Conservation (phyloP, 2,329 filamentous ascomycete genomes). For the Xylariaceae sp. region DNA sequence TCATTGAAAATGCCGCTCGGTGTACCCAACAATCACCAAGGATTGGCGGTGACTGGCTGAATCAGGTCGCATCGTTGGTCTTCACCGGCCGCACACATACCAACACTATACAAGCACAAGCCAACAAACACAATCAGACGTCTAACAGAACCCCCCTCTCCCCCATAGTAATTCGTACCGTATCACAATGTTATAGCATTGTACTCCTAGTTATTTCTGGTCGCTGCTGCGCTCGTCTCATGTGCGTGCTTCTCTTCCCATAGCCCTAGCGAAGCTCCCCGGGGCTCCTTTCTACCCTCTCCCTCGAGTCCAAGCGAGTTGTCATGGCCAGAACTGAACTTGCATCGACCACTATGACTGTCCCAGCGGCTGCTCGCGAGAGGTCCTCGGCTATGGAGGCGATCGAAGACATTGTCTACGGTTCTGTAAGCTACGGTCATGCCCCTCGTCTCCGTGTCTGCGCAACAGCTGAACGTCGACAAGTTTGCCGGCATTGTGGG, state of each 20-base stretch:
- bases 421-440: constrained; percentile 59
- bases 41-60: constrained; percentile 17
- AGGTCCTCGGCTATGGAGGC: constrained; percentile 56
- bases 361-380: constrained; percentile 11
- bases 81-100: neutral
- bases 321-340: constrained; percentile 27
- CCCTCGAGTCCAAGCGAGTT: constrained; percentile 3
- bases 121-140: constrained; percentile 9
- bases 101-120: constrained; percentile 1
- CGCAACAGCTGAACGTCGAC: neutral
- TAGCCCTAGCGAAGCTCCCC: constrained; percentile 13
- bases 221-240: constrained; percentile 17
- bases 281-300: constrained; percentile 6
- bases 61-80: constrained; percentile 4
- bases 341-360: constrained; percentile 18
- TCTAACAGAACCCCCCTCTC: constrained; percentile 1
- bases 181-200: constrained; percentile 18
- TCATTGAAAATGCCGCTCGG: constrained; percentile 18
- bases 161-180: too few relatives aligned
- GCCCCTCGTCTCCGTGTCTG: constrained; percentile 12
- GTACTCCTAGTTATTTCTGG: constrained; percentile 17
- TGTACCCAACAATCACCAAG: constrained; percentile 21
- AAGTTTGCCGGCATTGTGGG: constrained; percentile 80
- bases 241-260: constrained; percentile 14
- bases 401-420: constrained; percentile 81